Evolutionary conservation across 202 grass and related monocot species (phyloP).

Genomic region (Brachypodium distachyon): DNA sequence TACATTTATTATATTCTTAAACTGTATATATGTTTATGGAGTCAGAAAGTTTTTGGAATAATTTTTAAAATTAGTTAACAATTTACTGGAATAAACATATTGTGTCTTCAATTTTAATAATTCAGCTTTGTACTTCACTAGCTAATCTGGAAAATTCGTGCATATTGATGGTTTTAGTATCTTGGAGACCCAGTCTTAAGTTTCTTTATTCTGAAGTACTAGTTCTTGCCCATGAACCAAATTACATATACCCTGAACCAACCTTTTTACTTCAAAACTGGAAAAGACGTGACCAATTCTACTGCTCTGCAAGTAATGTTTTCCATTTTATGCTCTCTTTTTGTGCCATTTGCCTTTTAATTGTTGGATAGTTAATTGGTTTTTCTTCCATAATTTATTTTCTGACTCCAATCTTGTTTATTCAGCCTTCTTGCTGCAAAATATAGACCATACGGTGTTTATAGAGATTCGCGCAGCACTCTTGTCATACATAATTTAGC

Average conservation of each 20-base stretch:
- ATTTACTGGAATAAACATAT: background rate
- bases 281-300: no score
- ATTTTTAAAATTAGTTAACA: background rate
- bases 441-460: conserved; percentile 92
- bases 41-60: background rate
- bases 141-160: background rate
- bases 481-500: conserved; percentile 95
- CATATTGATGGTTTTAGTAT: background rate
- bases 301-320: no score
- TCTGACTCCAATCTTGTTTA: conserved; percentile 18
- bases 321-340: no score
- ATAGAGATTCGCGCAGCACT: conserved; percentile 74
- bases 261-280: background rate
- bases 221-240: background rate
- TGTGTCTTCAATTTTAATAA: background rate
- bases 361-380: conserved; percentile 5
- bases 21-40: background rate
- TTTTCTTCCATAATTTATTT: conserved; percentile 4
- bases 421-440: conserved; percentile 80
- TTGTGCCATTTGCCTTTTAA: background rate
- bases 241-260: background rate
- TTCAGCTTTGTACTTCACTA: background rate
- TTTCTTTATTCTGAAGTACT: background rate
- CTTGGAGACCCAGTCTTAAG: background rate
- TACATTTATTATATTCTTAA: background rate